A percentile compares a stretch with the other conserved stretches of the same genome.
phyloP scores from a whole-genome alignment of 2,329 filamentous ascomycete genomes.

The Calonectria ilicicola region DNA sequence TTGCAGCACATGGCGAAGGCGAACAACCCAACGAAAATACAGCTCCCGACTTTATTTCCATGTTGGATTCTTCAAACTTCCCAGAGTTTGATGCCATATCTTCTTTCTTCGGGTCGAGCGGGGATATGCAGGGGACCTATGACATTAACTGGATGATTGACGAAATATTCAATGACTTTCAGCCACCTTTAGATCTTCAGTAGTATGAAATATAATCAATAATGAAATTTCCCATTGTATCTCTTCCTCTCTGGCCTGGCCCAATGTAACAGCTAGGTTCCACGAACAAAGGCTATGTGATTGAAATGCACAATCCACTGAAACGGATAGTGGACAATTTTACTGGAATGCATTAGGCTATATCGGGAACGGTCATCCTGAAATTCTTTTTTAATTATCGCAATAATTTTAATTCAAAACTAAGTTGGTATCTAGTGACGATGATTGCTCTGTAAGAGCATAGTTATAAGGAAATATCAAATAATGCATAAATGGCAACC shows the following conservation, averaged over 20 bases:
- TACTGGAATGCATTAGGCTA: too few species aligned
- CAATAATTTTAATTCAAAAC: neutral
- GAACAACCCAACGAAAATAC: neutral
- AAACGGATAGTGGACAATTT: too few species aligned
- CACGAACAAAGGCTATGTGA: too few species aligned
- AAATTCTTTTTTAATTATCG: neutral
- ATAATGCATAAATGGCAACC: neutral
- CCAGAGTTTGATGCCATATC: neutral
- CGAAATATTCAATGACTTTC: neutral
- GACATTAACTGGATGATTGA: neutral
- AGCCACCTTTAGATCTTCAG: neutral
- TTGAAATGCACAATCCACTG: too few species aligned
- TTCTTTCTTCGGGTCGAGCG: neutral
- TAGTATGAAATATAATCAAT: neutral
- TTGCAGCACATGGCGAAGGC: neutral
- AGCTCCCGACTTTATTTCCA: neutral
- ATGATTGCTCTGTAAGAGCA: neutral
- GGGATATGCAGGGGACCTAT: neutral
- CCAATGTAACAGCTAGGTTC: too few species aligned
- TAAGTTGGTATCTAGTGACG: slow-evolving; percentile 1
- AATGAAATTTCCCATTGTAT: too few species aligned
- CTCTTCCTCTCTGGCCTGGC: too few species aligned
- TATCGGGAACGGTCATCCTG: too few species aligned
- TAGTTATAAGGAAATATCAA: neutral
- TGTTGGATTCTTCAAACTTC: neutral